Base-by-base conservation (phyloP, 768 basidiomycete genomes). In the Lentinula raphanica region DNA sequence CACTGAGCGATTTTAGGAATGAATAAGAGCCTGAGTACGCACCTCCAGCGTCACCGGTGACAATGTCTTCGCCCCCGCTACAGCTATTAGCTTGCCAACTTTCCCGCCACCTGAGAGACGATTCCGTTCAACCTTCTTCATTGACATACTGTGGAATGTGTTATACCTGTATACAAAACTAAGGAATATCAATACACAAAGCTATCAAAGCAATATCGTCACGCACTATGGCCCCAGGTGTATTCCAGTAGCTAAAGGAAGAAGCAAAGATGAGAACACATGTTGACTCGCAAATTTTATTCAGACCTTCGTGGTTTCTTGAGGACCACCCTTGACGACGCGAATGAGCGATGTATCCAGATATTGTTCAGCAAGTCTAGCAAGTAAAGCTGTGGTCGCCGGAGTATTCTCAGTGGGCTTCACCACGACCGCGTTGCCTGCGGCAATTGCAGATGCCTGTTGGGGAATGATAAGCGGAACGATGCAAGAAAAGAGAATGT, bases 331-430 rank as follows among this genome's bases (percentile, higher is more conserved):
- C 60, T 88, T 83, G 27, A 92, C 80, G 31, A 94, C 76, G 12
- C 81, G 75, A n/a, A 83, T 76, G 3, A 88, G 67, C 31, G 83
- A 79, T 0, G 74, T 68, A 68, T 94, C 93, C 59, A 95, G 63
- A 64, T 95, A 94, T 65, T 88, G 83, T 2, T 84, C 84, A 5
- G 91, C 39, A 6, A 93, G 79, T 63, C 90, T 85, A 0, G 85
- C 78, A 15, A 92, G 66, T 11, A 93, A 76, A 9, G 77, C 63
- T 42, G 81, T 82, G 3, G 76, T 72, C 1, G 80, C 77, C 0
- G 86, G 82, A 0, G 81, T 73, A 2, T 82, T 71, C 65, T 94
- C 93, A 1, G 92, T 88, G 0, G 90, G 89, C 68, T 94, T 94
- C 53, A 93, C 46, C 4, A 87, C 71, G 3, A 81, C 82, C 0